Conservation (phyloP, 768 basidiomycete species). For the Asterophora parasitica region DNA sequence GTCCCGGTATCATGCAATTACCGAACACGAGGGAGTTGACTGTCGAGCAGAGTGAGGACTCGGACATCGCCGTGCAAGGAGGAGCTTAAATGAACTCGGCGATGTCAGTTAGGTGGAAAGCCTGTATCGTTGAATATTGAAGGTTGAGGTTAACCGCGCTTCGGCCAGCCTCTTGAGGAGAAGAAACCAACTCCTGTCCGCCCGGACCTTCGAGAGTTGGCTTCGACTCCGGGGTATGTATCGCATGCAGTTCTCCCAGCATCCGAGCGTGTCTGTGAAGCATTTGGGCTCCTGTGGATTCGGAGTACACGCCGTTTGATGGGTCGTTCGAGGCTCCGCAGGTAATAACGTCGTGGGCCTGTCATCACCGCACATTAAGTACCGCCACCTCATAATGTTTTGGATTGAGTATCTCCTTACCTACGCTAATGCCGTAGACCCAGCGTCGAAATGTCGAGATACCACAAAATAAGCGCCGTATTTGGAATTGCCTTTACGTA, state of each 20-base stretch:
- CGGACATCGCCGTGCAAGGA: slow-evolving; percentile 11
- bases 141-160: slow-evolving; percentile 14
- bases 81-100: slow-evolving; percentile 8
- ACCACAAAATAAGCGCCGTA: neutral
- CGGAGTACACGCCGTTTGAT: neutral
- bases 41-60: neutral
- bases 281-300: neutral
- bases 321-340: neutral
- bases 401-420: neutral
- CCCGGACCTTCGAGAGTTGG: slow-evolving; percentile 8
- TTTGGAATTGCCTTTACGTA: neutral
- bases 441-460: neutral
- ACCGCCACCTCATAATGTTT: neutral
- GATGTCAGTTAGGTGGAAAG: slow-evolving; percentile 6
- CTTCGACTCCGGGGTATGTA: neutral
- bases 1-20: neutral
- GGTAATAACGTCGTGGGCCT: neutral
- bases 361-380: neutral
- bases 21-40: neutral
- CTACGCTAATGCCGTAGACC: neutral
- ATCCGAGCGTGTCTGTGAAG: neutral
- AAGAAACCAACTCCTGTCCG: slow-evolving; percentile 7
- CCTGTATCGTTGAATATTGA: slow-evolving; percentile 6
- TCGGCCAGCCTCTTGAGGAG: neutral
- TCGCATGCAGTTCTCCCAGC: neutral